Base-by-base conservation (phyloP, 169 alveolate species). In the Blepharisma undulans region DNA sequence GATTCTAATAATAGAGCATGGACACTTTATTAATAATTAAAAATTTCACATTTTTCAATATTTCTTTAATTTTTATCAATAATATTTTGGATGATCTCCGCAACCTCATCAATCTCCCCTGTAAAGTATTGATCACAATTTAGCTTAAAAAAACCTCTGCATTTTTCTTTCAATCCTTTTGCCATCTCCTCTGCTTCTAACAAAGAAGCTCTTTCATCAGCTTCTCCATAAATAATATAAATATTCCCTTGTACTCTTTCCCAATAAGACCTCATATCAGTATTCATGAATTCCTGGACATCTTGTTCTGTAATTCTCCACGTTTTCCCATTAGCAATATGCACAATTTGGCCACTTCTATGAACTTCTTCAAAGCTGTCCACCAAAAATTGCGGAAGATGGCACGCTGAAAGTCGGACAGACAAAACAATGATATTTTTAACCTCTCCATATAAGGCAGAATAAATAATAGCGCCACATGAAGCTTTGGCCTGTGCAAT, bases 401-500 rank as follows among this genome's bases (percentile, higher is more conserved):
- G 18, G 22, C 18, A 16, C 88, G 32, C 32, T 14, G 22, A 10
- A 22, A 27, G 32, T 80, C 88, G 12, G 72, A 22, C 74, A 33
- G 88, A 60, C 14, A 80, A 25, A 32, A 72, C 61, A 16, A 80
- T 30, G 16, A 25, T 25, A 22, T n/a, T 18, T 18, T 12, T 21
- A 27, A 80, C 88, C 14, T 32, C 88, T 16, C 33, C n/a, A 32
- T 29, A 80, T 18, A 80, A 10, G 16, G 88, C 71, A 14, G 88
- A 80, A 33, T 80, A 32, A 18, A 80, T 80, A 10, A 80, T 27
- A 29, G 25, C 88, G 12, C 10, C 72, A 32, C 32, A 14, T 14
- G 74, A 60, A 16, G 74, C 88, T 80, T 80, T 80, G 14, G 88
- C 22, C 18, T 80, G 88, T 12, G 74, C 88, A 80, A 80, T 80